Base-by-base conservation (phyloP, 2,329 filamentous ascomycete species). In the Paraphoma sp. region DNA sequence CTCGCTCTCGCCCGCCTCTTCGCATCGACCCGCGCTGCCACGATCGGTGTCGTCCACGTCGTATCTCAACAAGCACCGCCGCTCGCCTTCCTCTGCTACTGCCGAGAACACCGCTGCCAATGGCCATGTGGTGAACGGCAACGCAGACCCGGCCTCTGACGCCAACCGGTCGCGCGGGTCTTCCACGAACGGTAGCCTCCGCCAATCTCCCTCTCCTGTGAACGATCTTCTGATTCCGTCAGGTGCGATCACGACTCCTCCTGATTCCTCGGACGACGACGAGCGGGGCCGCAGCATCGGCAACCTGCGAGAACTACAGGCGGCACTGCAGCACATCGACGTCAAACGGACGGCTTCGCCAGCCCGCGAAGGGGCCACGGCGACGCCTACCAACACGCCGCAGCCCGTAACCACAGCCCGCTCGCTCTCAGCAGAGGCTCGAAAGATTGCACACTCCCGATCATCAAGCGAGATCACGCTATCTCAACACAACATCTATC, bases 231-330 rank as follows among this genome's bases (percentile, higher is more conserved):
- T 86, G 62, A 95, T 97, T 76, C 92, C 93, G 42, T 86, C 87
- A 60, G 92, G 92, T 59, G 93, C 92, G 61, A 87, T 97, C 66
- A 91, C 96, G 56, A 97, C 94, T 0, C 94, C 94, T 36, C 94
- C 94, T 9, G 94, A 97, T 69, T 97, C 93, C 33, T 93, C 89
- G 28, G 93, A 93, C 76, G 93, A 97, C 63, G 93, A 96, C 65
- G 92, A 96, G 70, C 88, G 73, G 30, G 86, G 64, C 59, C 72
- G 63, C 28, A 68, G 55, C 65, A 79, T 74, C 56, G 76, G 73
- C 67, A 78, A 81, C 55, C 77, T 87, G 60, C 81, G 83, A 61
- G 90, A 94, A 72, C 81, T 97, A 48, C 87, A 96, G 76, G 88
- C 91, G 42, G 93, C 92, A 33, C 89, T 98, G 60, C 89, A 89